Conservation (phyloP, 2,329 filamentous ascomycete species). For the Neurospora sp. region DNA sequence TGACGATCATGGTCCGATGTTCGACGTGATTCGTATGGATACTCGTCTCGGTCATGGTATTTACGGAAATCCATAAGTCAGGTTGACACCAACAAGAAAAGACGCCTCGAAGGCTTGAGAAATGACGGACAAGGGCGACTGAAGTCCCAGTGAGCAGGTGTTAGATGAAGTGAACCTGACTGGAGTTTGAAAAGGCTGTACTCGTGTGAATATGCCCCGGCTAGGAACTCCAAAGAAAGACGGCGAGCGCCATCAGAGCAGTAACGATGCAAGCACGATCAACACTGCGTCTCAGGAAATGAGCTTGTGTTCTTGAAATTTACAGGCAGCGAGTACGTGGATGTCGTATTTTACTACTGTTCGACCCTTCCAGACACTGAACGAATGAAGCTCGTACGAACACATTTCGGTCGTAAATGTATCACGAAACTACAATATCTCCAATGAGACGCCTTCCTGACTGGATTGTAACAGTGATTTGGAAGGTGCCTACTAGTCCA, state of each 20-base stretch:
- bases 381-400: not conserved
- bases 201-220: not conserved
- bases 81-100: not conserved
- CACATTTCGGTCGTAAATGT: not conserved
- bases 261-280: not conserved
- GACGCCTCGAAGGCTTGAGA: not conserved
- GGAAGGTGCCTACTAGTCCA: not conserved
- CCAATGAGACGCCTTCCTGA: not conserved
- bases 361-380: not conserved
- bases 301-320: not conserved
- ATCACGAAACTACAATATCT: not conserved
- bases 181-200: not conserved
- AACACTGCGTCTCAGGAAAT: not conserved
- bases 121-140: not conserved
- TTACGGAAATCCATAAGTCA: not conserved
- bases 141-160: not conserved
- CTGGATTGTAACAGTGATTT: not conserved
- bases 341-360: not conserved
- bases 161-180: not conserved
- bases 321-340: not conserved
- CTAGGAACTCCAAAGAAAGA: not conserved
- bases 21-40: not conserved
- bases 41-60: not conserved
- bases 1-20: not conserved
- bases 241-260: not conserved